phyloP scores from a whole-genome alignment of 495 filamentous ascomycete genomes.

The Penicillium nucicola region DNA sequence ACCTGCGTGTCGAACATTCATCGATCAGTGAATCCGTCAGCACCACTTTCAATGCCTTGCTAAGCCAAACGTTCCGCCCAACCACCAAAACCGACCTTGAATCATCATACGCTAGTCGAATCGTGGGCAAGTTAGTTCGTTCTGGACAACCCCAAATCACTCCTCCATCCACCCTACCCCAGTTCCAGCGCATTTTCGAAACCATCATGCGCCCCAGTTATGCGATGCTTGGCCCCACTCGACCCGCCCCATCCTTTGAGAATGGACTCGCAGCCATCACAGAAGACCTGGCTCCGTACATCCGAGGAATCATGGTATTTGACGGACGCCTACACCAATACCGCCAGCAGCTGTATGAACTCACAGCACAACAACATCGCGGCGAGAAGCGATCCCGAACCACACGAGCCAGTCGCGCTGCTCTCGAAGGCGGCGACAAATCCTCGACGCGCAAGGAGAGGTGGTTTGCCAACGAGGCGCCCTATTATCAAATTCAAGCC shows the following conservation, averaged over 20 bases:
- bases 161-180: constrained; percentile 8
- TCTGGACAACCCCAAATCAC: constrained; percentile 10
- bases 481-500: constrained; percentile 57
- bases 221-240: constrained; percentile 24
- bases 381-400: constrained; percentile 63
- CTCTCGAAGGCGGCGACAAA: constrained; percentile 76
- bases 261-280: constrained; percentile 58
- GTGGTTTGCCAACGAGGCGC: constrained; percentile 71
- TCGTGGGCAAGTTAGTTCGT: constrained; percentile 20
- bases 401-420: constrained; percentile 77
- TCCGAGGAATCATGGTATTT: constrained; percentile 73
- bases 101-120: constrained; percentile 20
- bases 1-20: constrained; percentile 37
- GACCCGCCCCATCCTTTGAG: constrained; percentile 64
- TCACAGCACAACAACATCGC: constrained; percentile 50
- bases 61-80: constrained; percentile 32
- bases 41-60: constrained; percentile 32
- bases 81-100: constrained; percentile 19
- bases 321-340: constrained; percentile 68
- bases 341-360: constrained; percentile 56
- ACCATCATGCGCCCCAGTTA: constrained; percentile 33
- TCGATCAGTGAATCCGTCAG: constrained; percentile 31
- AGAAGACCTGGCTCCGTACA: constrained; percentile 79
- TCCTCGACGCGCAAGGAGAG: constrained; percentile 67
- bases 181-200: constrained; percentile 32